Conservation (phyloP, 2,329 filamentous ascomycete genomes). For the Exophiala spinifera region DNA sequence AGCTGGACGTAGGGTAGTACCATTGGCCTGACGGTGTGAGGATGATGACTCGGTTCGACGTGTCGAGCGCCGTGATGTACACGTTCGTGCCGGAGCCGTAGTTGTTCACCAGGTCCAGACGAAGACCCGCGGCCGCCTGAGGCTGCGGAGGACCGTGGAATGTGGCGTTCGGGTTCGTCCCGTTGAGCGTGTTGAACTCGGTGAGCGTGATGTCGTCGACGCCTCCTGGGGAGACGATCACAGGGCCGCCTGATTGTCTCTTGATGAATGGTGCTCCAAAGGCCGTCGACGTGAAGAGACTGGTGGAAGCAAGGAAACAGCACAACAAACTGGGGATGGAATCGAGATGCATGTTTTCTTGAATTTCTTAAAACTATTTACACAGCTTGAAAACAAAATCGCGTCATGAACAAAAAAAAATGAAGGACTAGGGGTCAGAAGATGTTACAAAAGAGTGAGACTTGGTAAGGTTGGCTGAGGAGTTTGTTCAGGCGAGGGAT, state of each 20-base stretch:
- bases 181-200: constrained; percentile 3
- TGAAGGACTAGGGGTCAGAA: neutral
- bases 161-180: neutral
- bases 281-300: neutral
- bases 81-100: constrained; percentile 41
- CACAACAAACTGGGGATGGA: neutral
- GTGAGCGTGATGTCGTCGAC: neutral
- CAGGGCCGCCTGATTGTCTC: neutral
- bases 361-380: neutral
- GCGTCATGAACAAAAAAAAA: neutral
- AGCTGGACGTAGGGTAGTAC: constrained; percentile 43
- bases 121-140: neutral
- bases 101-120: constrained; percentile 43
- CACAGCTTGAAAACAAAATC: neutral
- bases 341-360: neutral
- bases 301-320: neutral
- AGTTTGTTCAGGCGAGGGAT: neutral
- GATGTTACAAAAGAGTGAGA: neutral
- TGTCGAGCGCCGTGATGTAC: constrained; percentile 48
- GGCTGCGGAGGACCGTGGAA: neutral
- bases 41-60: constrained; percentile 45
- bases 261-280: neutral
- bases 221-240: neutral
- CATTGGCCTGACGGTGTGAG: constrained; percentile 41
- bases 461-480: neutral